Percentiles rank a stretch among this genome's conserved stretches.
These are phyloP conservation scores for Gossypium arboreum DNA, from an alignment of 345 rosid species.

Conservation along the genomic window DNA sequence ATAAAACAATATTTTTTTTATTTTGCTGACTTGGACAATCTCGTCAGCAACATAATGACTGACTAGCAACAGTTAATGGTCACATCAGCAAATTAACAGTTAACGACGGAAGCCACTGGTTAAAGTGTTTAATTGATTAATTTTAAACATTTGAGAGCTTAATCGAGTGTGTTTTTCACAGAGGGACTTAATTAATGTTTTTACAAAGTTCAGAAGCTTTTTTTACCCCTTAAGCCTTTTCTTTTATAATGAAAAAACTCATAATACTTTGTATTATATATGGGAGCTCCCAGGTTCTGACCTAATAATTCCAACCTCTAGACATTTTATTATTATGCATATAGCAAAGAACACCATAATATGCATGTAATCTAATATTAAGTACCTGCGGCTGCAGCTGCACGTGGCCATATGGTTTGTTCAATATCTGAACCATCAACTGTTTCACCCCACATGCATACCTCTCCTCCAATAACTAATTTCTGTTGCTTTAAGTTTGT, in stretches of 20 bases:
- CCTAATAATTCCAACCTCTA: background rate
- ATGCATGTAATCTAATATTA: background rate
- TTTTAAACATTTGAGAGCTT: no score
- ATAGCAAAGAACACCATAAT: background rate
- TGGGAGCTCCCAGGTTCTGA: background rate
- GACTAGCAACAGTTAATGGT: no score
- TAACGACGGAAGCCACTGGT: no score
- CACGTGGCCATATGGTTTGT: constrained; percentile 86
- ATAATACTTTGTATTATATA: background rate
- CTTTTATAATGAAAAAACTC: background rate
- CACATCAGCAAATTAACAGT: no score
- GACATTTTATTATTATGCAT: no score
- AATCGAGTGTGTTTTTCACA: no score
- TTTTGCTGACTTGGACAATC: no score
- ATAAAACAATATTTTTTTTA: no score
- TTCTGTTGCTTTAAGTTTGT: constrained; percentile 36
- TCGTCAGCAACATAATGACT: no score
- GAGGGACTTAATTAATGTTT: no score
- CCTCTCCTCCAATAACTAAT: constrained; percentile 72
- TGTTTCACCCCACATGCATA: constrained; percentile 77
- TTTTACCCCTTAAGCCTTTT: background rate
- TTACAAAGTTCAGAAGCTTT: no score
- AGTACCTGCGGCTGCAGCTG: constrained; percentile 79
- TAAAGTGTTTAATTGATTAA: no score
- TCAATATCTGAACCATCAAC: constrained; percentile 59